Base-by-base conservation (phyloP, 441 rosid species). In the Erodium moschatum region DNA sequence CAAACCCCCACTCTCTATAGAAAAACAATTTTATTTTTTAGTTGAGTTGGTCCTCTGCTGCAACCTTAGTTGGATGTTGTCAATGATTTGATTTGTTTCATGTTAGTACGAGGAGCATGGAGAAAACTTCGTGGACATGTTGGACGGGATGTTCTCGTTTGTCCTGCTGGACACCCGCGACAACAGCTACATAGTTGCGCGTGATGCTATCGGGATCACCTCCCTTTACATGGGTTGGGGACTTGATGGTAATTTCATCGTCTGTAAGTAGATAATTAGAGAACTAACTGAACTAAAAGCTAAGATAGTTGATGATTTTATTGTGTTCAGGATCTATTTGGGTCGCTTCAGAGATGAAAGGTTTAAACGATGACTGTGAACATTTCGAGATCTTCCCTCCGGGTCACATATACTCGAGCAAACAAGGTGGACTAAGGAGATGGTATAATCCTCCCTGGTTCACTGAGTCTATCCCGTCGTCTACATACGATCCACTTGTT, bases 341-440 rank as follows among this genome's bases (percentile, higher is more conserved):
- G 97, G 87, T 94, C 84, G 90, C 99, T 73, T 91, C 97, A 9
- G 99, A 94, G 84, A 89, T 94, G 97, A 94, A 94, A 85, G 99
- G 97, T 21, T 76, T 94, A 76, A 88, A 89, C 76, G 99, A 94
- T 79, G 99, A 94, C 61, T 94, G 99, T 84, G 97, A 91, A 74
- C 84, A 80, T 76, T 94, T 94, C 79, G 83, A 82, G 56, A 72
- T 84, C 70, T 90, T 94, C 74, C 97, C 82, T 0, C 97, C 99
- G 0, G 97, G 97, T 54, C 94, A 94, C 73, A 78, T 91, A 68
- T 94, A 91, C 78, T 94, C 99, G 16, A 94, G 99, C 86, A 94
- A 91, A 82, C 81, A 82, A 94, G 98, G 98, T 89, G 89, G 71
- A 19, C 86, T 91, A 69, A 87, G 90, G 77, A 87, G 97, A 69